Evolutionary conservation across 1,284 basidiomycete species (phyloP), one percentile per base, ranked within the genome.

Genomic region (Cutaneotrichosporon cutaneum): DNA sequence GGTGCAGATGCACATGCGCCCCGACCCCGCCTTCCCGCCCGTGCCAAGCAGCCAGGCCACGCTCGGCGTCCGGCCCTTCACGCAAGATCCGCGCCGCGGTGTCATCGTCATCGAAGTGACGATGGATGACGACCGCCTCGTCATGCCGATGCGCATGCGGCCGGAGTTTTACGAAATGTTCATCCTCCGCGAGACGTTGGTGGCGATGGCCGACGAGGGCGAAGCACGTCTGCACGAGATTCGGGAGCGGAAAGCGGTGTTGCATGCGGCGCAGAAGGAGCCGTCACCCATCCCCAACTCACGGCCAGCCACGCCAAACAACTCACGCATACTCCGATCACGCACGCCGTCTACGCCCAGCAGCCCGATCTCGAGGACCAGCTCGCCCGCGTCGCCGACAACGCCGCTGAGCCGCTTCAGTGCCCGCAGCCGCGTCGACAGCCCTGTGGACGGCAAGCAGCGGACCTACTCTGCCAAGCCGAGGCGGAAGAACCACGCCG

Each of bases 141-240:
- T 55, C 39, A 30, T 44, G 26, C 54, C 54, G 13, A 35, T 32
- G 14, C 54, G 54, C 8, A n/a, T 22, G 4, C 6, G 51, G 51
- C 2, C 44, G n/a, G 48, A 54, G 32, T 54, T 57, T 24, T 81
- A 83, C 39, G 81, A 81, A 21, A 71, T 85, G 55, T 75, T 85
- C 45, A 66, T 74, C 3, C 72, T 86, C 27, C 76, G 84, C 63
- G 81, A 82, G 56, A 74, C 71, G 21, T 76, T 88, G 32, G 76
- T 80, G 42, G 65, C 69, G 32, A 79, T 83, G 13, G 79, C 71
- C 0, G 55, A 60, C 24, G 62, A 70, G 32, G 85, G 60, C 72
- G 75, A 78, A 56, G 65, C 60, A 30, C 61, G 70, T 16, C 47
- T 72, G 55, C 63, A 51, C 26, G 39, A 78, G 56, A 68, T 85